Base-by-base conservation (phyloP, 192 early-diverging fungal genomes). In the Gaertneriomyces sp. region DNA sequence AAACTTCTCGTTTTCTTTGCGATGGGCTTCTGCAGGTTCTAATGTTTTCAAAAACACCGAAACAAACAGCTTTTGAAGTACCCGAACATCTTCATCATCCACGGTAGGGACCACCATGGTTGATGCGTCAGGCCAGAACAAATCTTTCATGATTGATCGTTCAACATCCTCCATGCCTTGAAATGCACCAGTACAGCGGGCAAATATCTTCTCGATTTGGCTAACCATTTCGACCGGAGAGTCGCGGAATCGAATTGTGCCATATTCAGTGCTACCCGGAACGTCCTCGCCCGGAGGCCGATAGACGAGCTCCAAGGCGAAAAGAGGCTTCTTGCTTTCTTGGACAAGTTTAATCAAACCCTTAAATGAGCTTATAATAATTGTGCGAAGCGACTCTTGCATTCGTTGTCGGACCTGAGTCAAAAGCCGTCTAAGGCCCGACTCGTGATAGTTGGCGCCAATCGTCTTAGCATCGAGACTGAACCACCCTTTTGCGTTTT, bases 101-200 rank as follows among this genome's bases (percentile, higher is more conserved):
- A 20, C 53, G 45, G 80, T 78, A 7, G 77, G 74, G 38, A 74
- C 78, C 56, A 86, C 79, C 12, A 87, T 60, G 41, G 73, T 76
- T 7, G 83, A 78, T 45, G 79, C 78, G 0, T 78, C 68, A 4
- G 85, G 84, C 82, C 82, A 87, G 49, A 84, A 87, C 69, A 87
- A 84, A 58, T 83, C 73, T 16, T 86, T 80, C 55, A 87, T 40
- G 2, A 87, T 75, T 7, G 86, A 20, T 0, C 84, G 83, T 56
- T 87, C 85, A 0, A 87, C 68, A 50, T 87, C 81, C 2, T 81
- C 84, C 10, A 87, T 57, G 50, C 69, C 73, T 33, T 33, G 25
- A 33, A 33, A 33, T 33, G 25, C 25, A 0, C 0, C 25, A 33
- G 25, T 33, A 33, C 25, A 33, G 25, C 25, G 25, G 25, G 25